phyloP scores from a whole-genome alignment of 495 filamentous ascomycete species.

The Penicillium bialowiezense region DNA sequence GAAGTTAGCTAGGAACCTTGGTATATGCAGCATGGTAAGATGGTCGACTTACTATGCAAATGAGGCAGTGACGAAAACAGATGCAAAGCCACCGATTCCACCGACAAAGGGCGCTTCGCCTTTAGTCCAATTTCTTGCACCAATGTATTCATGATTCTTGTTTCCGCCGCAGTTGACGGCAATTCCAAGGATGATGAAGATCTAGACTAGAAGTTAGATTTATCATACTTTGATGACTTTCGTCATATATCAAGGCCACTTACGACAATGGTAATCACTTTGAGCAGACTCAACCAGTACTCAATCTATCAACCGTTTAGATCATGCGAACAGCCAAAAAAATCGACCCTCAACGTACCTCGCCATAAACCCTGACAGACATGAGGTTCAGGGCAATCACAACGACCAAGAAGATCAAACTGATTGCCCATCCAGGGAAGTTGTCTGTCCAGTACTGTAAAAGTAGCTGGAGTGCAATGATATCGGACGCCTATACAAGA shows the following conservation, averaged over 20 bases:
- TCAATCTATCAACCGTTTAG: conserved; percentile 36
- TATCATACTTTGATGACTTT: too few species aligned
- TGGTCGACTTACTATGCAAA: conserved; percentile 41
- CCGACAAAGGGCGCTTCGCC: conserved; percentile 52
- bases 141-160: conserved; percentile 42
- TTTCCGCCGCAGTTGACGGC: conserved; percentile 52
- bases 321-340: conserved; percentile 1
- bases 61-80: conserved; percentile 52
- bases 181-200: conserved; percentile 52
- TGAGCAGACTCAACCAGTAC: conserved; percentile 54
- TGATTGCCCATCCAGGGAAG: conserved; percentile 50
- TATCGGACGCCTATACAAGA: conserved; percentile 38
- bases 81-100: conserved; percentile 52
- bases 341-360: too few species aligned
- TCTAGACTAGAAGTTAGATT: too few species aligned
- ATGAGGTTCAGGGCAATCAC: conserved; percentile 49
- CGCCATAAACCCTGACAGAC: conserved; percentile 52
- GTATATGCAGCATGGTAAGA: too few species aligned
- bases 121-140: conserved; percentile 42
- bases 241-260: too few species aligned
- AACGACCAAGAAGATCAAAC: conserved; percentile 51
- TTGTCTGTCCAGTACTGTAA: conserved; percentile 52
- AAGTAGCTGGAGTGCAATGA: conserved; percentile 52
- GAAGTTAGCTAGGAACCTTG: conserved; percentile 8
- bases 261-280: conserved; percentile 53